Conservation (phyloP, 306 rosid species). For the Macrotyloma uniflorum region DNA sequence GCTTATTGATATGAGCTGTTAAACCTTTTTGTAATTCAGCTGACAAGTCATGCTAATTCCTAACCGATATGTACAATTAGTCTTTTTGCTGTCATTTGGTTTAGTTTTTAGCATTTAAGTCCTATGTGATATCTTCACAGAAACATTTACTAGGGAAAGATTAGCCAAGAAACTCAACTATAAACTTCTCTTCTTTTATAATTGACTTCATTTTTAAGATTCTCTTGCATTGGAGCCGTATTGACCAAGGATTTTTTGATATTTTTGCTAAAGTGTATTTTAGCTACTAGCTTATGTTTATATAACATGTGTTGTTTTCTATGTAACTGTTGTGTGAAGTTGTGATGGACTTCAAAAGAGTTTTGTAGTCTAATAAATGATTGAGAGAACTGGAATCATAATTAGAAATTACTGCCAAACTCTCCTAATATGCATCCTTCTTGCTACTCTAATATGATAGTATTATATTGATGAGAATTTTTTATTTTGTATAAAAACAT, state of each 20-base stretch:
- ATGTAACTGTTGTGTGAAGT: not conserved
- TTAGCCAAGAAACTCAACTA: not conserved
- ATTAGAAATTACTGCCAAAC: conserved; percentile 20
- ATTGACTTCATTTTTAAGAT: conserved; percentile 21
- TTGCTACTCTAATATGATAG: not conserved
- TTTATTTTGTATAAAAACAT: not conserved
- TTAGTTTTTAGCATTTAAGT: conserved; percentile 16
- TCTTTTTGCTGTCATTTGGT: conserved; percentile 16
- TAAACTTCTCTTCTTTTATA: not conserved
- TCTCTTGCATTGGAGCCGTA: conserved; percentile 12
- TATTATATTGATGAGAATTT: not conserved
- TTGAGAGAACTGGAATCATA: not conserved
- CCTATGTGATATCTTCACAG: not conserved
- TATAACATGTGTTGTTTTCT: conserved; percentile 1
- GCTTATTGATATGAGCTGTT: conserved; percentile 20
- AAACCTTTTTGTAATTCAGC: conserved; percentile 13
- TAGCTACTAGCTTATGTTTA: not conserved
- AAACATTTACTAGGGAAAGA: not conserved
- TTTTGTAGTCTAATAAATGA: not conserved
- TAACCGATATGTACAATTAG: not conserved
- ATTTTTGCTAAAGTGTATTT: not conserved
- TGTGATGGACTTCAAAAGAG: conserved; percentile 22
- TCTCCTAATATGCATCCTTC: not conserved
- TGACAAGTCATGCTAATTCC: conserved; percentile 3
- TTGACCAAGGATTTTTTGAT: conserved; percentile 4